A percentile compares a stretch with the other conserved stretches of the same genome.
Conservation (phyloP, 2,329 filamentous ascomycete genomes). For the Plenodomus lindquistii region DNA sequence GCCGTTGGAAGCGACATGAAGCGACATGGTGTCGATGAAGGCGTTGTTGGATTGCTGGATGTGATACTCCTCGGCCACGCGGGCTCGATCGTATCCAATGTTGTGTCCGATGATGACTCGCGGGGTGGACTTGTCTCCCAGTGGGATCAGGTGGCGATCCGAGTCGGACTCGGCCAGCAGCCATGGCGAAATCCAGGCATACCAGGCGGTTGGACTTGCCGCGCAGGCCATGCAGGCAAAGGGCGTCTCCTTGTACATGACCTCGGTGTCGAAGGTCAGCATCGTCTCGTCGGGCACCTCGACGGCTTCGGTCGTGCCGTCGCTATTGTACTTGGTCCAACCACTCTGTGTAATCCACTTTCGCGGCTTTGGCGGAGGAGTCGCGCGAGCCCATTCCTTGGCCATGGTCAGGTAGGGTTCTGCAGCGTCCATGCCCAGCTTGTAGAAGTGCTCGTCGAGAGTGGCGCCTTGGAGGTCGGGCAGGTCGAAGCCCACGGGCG, state of each 20-base stretch:
- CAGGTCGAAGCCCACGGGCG: constrained; percentile 82
- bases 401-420: constrained; percentile 80
- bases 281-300: constrained; percentile 78
- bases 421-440: constrained; percentile 80
- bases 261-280: constrained; percentile 93
- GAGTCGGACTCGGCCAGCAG: constrained; percentile 78
- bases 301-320: constrained; percentile 73
- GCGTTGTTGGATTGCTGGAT: constrained; percentile 79
- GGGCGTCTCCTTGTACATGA: constrained; percentile 90
- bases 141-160: constrained; percentile 79
- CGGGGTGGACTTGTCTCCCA: constrained; percentile 74
- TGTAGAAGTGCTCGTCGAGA: constrained; percentile 92
- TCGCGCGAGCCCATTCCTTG: constrained; percentile 70
- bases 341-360: constrained; percentile 81
- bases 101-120: constrained; percentile 93
- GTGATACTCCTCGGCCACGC: constrained; percentile 86
- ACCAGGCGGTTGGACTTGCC: constrained; percentile 87
- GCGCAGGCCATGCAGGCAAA: constrained; percentile 98
- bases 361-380: constrained; percentile 63
- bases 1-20: constrained; percentile 96
- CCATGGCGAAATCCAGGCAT: constrained; percentile 97
- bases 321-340: constrained; percentile 88
- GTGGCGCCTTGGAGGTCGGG: constrained; percentile 77
- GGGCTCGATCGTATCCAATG: constrained; percentile 88
- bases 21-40: constrained; percentile 96